These are phyloP conservation scores for Haplographium delicatum DNA, from an alignment of 495 filamentous ascomycete genomes.

Conservation along the genomic window DNA sequence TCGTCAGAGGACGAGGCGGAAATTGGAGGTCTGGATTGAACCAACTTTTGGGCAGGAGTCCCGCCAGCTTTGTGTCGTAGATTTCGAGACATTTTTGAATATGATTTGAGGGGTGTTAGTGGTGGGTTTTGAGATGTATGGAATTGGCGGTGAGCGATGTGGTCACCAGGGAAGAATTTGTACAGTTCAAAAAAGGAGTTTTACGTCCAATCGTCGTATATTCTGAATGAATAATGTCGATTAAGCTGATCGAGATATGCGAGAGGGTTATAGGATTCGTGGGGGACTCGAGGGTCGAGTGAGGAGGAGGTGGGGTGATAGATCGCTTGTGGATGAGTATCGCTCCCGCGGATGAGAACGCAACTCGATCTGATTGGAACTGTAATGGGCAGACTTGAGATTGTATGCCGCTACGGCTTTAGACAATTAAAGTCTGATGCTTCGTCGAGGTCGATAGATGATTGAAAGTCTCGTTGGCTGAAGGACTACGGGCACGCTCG, in stretches of 20 bases:
- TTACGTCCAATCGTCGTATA: not conserved
- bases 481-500: conserved; percentile 60
- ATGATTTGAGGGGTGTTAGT: conserved; percentile 5
- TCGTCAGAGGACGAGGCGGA: conserved; percentile 55
- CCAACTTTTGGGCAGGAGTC: conserved; percentile 34
- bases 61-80: conserved; percentile 44
- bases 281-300: conserved; percentile 18
- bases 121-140: conserved; percentile 6
- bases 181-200: conserved; percentile 2
- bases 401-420: conserved; percentile 24
- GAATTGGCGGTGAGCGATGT: conserved; percentile 20
- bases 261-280: not conserved
- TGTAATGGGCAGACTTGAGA: conserved; percentile 25
- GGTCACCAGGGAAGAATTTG: not conserved
- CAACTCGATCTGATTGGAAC: conserved; percentile 28
- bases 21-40: conserved; percentile 33
- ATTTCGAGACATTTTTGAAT: conserved; percentile 47
- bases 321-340: conserved; percentile 32
- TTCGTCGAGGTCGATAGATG: conserved; percentile 68
- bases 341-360: conserved; percentile 36
- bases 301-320: conserved; percentile 25
- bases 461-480: conserved; percentile 79
- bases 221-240: not conserved
- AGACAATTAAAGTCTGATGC: conserved; percentile 53
- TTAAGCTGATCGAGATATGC: conserved; percentile 13